Evolutionary conservation across 176 grass and related monocot genomes (phyloP), one percentile per base, ranked within the genome.

Genomic region (Juncus inflexus): DNA sequence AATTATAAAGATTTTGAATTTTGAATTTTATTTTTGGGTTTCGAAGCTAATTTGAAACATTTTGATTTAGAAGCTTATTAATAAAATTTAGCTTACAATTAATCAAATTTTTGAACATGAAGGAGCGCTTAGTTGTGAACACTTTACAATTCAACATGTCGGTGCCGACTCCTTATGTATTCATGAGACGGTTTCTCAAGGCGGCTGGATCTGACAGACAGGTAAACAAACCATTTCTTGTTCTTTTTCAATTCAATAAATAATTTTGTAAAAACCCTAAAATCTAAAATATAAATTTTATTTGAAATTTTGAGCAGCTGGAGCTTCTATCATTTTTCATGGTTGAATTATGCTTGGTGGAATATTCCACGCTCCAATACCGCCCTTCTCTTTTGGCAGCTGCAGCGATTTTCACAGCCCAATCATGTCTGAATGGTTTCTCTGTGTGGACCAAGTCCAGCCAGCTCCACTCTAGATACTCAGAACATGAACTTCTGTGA

Each of bases 141-240:
- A 91, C 77, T 42, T 75, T 96, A 2, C 72, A 83, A 52, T 96
- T 96, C 54, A 79, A 86, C 60, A 79, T 96, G 91, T 96, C 91
- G 0, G 84, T 96, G 14, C 91, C 84, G 0, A 91, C 92, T 28
- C 92, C 87, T 57, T 96, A 83, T 51, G 86, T 77, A 67, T 91
- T 96, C 67, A 86, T 96, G 87, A 88, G 76, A 43, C 87, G 84
- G 70, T 96, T 88, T 64, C 87, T 91, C 14, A 91, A 96, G 79
- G 84, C 82, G 56, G 84, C 92, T 66, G 47, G 85, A 12, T 81
- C 76, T 58, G 79, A 96, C 63, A 88, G 70, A 70, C 85, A 88
- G 91, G 91, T 96, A 78, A 77, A 13, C 59, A 52, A 41, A 42
- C 35, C 16, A 6, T 15, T 9, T 39, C 35, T 54, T 40, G 16